Base-by-base conservation (phyloP, 257 asterid genomes). In the Nicotiana tabacum region DNA sequence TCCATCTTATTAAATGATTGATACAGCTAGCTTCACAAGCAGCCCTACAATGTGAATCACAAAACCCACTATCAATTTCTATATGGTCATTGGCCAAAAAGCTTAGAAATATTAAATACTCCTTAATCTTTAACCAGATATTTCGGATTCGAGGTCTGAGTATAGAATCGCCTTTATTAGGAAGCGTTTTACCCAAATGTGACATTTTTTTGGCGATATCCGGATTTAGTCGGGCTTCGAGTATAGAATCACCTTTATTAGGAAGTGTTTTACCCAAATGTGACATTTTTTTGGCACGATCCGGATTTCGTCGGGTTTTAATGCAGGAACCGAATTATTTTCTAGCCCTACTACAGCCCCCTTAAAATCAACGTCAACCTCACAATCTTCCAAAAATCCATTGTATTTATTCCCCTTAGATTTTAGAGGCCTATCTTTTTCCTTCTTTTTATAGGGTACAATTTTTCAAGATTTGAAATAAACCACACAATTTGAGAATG, bases 331-430 rank as follows among this genome's bases (percentile, higher is more conserved):
- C 30, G 2, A 29, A 29, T 1, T 29, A 29, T 29, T 29, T 29
- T 29, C 85, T 11, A 9, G 2, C 11, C 51, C 2, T 11, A 43
- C 51, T 11, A 8, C 9, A 43, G 74, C 62, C 48, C 74, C 46
- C 57, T 72, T 74, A 27, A 84, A 83, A 78, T 88, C 90, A 84
- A 85, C 90, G 77, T 85, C 89, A 70, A 78, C 95, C 92, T 90
- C 93, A 87, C 84, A 88, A 81, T 77, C 86, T 88, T 43, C 85
- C 83, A 81, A 85, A 83, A 51, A 82, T 81, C 87, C 61, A 3
- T 35, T 69, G 15, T 82, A 57, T 66, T 65, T 83, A 27, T 69
- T 24, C 60, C 72, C 32, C 83, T 87, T 77, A 1, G 6, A 16
- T 46, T 55, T 77, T 33, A 21, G 32, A 58, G 69, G 32, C 83